Evolutionary conservation across 768 basidiomycete species (phyloP), one percentile per base, ranked within the genome.

Genomic region (Pisolithus microcarpus): DNA sequence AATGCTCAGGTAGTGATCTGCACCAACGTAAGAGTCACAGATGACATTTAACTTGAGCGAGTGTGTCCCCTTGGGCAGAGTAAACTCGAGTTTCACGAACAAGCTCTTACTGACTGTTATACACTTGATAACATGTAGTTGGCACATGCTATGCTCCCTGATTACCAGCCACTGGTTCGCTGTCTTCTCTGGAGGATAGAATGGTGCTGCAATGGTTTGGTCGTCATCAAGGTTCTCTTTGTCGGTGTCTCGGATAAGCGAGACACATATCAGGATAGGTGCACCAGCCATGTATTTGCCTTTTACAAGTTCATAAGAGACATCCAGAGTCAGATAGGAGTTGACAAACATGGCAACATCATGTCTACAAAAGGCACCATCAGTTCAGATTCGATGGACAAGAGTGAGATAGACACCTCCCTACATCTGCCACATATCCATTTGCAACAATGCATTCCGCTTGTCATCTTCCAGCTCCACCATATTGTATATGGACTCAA

Each of bases 401-500:
- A 30, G 7, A 4, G 1, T 18, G 3, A 28, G 23, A 28, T 28
- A 28, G 26, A 24, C 34, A 46, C n/a, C 6, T 6, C 75, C 90
- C 55, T 68, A 91, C 91, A 98, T 91, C 65, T 96, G 88, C 37
- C 76, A 72, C 1, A 84, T 74, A 50, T 84, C 81, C 90, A 99
- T 92, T 61, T 85, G 82, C 26, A 98, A 69, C 23, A 97, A 70
- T 48, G 82, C 72, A 51, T 81, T 88, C 36, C 96, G 79, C 62
- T 89, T 77, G 52, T 88, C 86, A 59, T 97, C 95, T 63, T 98
- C 96, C 82, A 98, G 83, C 66, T 98, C 96, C 90, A 97, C 96
- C 54, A 98, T 78, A 64, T 98, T 95, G 65, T 97, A 96, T 0
- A 99, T 92, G 1, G 89, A 87, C 53, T 91, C 90, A 49, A 95